Evolutionary conservation across 176 grass and related monocot species (phyloP).

Genomic region (Raddia guianensis): DNA sequence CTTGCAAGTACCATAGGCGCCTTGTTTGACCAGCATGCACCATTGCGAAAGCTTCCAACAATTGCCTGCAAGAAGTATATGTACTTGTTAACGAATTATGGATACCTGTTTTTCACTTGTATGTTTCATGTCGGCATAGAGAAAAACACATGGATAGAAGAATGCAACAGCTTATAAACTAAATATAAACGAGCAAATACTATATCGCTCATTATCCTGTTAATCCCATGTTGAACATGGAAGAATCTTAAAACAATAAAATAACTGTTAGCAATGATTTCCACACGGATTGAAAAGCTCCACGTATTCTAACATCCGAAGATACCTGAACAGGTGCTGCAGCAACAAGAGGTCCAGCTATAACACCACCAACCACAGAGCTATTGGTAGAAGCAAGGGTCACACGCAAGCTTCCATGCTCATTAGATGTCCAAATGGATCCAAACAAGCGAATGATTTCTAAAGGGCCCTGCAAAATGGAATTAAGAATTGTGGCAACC

Average conservation of each 20-base stretch:
- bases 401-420: slow-evolving; percentile 36
- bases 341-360: slow-evolving; percentile 50
- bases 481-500: neutral
- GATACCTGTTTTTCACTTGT: neutral
- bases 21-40: slow-evolving; percentile 22
- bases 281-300: neutral
- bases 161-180: neutral
- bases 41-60: slow-evolving; percentile 47
- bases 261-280: neutral
- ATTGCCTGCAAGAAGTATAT: slow-evolving; percentile 45
- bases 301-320: neutral
- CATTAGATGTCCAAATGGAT: slow-evolving; percentile 49
- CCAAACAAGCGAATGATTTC: slow-evolving; percentile 48
- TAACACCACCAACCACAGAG: slow-evolving; percentile 43
- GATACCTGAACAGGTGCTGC: slow-evolving; percentile 43
- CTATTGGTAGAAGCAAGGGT: slow-evolving; percentile 48
- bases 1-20: neutral
- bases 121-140: slow-evolving; percentile 8
- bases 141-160: neutral
- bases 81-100: neutral
- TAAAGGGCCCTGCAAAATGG: slow-evolving; percentile 47
- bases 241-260: neutral
- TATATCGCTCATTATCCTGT: neutral
- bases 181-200: neutral
- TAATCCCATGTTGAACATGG: neutral